Base-by-base conservation (phyloP, 2,329 filamentous ascomycete species). In the Aspergillus nomiae region DNA sequence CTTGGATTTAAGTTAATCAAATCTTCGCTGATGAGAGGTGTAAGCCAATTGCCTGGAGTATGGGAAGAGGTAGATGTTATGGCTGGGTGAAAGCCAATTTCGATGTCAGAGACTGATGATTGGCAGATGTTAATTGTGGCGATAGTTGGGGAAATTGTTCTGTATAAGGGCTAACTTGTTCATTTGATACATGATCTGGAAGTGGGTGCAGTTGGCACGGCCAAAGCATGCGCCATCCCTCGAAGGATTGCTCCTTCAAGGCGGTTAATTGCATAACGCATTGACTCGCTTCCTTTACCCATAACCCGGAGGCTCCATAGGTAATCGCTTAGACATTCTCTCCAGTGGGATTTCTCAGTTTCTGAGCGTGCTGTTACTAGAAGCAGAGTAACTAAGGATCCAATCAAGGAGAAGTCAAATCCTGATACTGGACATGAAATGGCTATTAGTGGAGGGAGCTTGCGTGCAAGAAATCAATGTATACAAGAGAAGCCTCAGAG, bases 181-280 rank as follows among this genome's bases (percentile, higher is more conserved):
- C 10, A 34, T 34, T 34, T 12, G 32, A 11, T 11, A 41, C 8
- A 19, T 41, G 4, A 5, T 24, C 57, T 14, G 7, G 19, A 21
- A 16, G 24, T 4, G 3, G 32, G 7, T 12, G 46, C 24, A 59
- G 24, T 53, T 28, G 43, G 32, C n/a, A 59, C 46, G n/a, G 57
- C 57, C 36, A 59, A 53, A 11, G 57, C 46, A 41, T 59, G 57
- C 8, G 53, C 57, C 43, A 53, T 59, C 14, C 46, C 57, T 9
- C 57, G 45, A 41, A 59, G 46, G 5, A 59, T 59, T 28, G 46
- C 57, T 19, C 41, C 56, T 36, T 51, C 41, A 11, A 58, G 41
- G 14, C 45, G 45, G 21, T 58, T 58, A 10, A 58, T 45, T 14
- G 56, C 56, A 38, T 58, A 50, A 1, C 43, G 43, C 56, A 58